Percentiles rank a stretch among this genome's conserved stretches.
phyloP scores from a whole-genome alignment of 1,139 yeast species.

The Suhomyces bolitotheri region DNA sequence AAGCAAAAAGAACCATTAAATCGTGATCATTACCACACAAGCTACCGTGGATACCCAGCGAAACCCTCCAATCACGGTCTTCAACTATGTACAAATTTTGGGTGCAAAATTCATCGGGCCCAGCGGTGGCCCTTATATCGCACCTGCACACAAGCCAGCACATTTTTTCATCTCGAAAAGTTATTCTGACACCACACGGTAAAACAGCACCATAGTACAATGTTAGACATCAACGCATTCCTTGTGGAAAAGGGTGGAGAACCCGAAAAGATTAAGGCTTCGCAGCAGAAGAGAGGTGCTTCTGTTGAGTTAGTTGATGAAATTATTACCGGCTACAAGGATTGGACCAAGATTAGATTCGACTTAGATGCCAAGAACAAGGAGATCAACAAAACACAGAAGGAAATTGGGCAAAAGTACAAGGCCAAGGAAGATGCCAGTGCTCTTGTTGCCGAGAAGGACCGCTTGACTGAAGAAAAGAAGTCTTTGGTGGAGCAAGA shows the following conservation, averaged over 20 bases:
- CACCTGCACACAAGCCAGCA: slow-evolving; percentile 7
- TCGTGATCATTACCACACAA: too few species aligned
- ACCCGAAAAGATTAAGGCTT: slow-evolving; percentile 81
- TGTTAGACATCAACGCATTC: slow-evolving; percentile 91
- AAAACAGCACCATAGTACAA: slow-evolving; percentile 24
- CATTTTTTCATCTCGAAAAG: slow-evolving; percentile 8
- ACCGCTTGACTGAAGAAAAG: slow-evolving; percentile 68
- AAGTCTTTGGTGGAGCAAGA: slow-evolving; percentile 65
- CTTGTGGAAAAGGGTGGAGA: slow-evolving; percentile 96
- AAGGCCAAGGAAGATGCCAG: slow-evolving; percentile 94
- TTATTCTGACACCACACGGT: slow-evolving; percentile 3
- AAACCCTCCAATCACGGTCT: too few species aligned
- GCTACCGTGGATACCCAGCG: too few species aligned
- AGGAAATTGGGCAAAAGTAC: slow-evolving; percentile 87
- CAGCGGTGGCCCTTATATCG: too few species aligned
- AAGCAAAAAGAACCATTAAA: too few species aligned
- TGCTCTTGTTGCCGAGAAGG: slow-evolving; percentile 80
- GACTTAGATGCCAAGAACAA: slow-evolving; percentile 90
- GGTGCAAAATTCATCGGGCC: too few species aligned
- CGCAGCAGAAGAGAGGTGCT: slow-evolving; percentile 94
- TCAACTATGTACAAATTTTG: too few species aligned
- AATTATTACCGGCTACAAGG: slow-evolving; percentile 84
- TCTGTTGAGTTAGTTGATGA: slow-evolving; percentile 94
- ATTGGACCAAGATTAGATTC: slow-evolving; percentile 90
- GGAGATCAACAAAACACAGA: slow-evolving; percentile 81